phyloP scores from a whole-genome alignment of 305 asterid species.

The Salvia sclarea region DNA sequence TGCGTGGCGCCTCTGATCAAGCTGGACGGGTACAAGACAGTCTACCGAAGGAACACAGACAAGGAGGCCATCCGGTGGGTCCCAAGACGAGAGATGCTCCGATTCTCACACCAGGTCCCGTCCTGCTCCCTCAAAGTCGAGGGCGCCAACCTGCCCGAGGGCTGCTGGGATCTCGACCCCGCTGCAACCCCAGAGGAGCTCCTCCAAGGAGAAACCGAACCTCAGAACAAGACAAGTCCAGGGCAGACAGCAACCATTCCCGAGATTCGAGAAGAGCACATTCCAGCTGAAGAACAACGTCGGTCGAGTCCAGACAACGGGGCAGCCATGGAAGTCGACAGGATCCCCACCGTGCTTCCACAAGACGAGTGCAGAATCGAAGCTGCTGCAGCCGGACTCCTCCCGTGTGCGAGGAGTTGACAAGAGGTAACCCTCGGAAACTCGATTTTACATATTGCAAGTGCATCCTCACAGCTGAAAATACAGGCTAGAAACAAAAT shows the following conservation, averaged over 20 bases:
- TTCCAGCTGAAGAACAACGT: slow-evolving; percentile 30
- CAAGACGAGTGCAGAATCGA: slow-evolving; percentile 21
- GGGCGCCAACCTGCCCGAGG: slow-evolving; percentile 64
- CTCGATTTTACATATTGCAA: background rate
- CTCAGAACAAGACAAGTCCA: slow-evolving; percentile 27
- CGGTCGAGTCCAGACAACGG: slow-evolving; percentile 4
- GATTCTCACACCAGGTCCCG: slow-evolving; percentile 96
- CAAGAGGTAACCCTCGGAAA: slow-evolving; percentile 30
- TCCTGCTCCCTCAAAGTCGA: slow-evolving; percentile 71
- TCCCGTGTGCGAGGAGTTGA: slow-evolving; percentile 31
- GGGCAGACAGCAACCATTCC: slow-evolving; percentile 27
- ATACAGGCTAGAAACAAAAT: background rate
- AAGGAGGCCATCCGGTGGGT: slow-evolving; percentile 57
- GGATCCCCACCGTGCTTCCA: background rate
- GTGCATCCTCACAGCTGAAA: slow-evolving; percentile 19
- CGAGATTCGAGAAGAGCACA: slow-evolving; percentile 32
- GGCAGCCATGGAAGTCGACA: slow-evolving; percentile 1
- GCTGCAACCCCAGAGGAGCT: slow-evolving; percentile 96
- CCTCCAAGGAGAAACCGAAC: slow-evolving; percentile 55
- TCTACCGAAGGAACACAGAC: slow-evolving; percentile 56
- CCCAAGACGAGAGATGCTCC: slow-evolving; percentile 83
- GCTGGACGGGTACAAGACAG: slow-evolving; percentile 79
- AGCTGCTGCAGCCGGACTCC: slow-evolving; percentile 27
- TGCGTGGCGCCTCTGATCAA: slow-evolving; percentile 74
- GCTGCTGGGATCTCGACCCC: slow-evolving; percentile 99